These are phyloP conservation scores for Coemansia sp. DNA, from an alignment of 192 early-diverging fungal genomes.

Conservation along the genomic window DNA sequence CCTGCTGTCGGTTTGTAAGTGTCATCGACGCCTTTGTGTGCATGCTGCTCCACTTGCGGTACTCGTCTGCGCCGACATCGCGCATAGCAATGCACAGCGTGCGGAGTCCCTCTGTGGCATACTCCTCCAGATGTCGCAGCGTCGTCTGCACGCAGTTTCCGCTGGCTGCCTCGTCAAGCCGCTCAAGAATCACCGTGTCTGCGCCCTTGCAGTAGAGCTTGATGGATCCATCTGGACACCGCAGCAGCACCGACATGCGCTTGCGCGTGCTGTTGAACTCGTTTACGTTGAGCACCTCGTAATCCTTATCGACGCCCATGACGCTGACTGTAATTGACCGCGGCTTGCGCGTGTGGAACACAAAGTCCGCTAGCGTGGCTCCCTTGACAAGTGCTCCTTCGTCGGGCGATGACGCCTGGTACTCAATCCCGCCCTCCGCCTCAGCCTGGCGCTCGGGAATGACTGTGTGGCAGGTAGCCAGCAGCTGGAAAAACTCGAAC, in stretches of 20 bases:
- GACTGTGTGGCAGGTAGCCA: slow-evolving; percentile 96
- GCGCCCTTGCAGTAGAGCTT: slow-evolving; percentile 97
- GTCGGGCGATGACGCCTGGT: slow-evolving; percentile 96
- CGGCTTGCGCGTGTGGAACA: slow-evolving; percentile 62
- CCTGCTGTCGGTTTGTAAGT: slow-evolving; percentile 82
- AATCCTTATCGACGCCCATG: slow-evolving; percentile 63
- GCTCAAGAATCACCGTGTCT: slow-evolving; percentile 94
- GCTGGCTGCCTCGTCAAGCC: slow-evolving; percentile 70
- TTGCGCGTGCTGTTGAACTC: slow-evolving; percentile 99
- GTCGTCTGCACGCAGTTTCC: slow-evolving; percentile 61
- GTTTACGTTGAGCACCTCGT: slow-evolving; percentile 91
- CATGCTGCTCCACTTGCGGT: slow-evolving; percentile 75
- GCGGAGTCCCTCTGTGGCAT: slow-evolving; percentile 92
- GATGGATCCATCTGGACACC: slow-evolving; percentile 78
- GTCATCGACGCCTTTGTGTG: slow-evolving; percentile 90
- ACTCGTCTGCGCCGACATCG: slow-evolving; percentile 87
- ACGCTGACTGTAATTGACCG: slow-evolving; percentile 45
- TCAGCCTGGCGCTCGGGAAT: slow-evolving; percentile 84
- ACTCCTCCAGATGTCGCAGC: slow-evolving; percentile 84
- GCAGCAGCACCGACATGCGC: slow-evolving; percentile 92
- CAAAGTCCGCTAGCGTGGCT: slow-evolving; percentile 62
- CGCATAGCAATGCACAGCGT: slow-evolving; percentile 96
- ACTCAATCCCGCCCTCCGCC: slow-evolving; percentile 64
- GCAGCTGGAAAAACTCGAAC: slow-evolving; percentile 85
- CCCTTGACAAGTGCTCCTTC: slow-evolving; percentile 92